Percentiles rank a stretch among this genome's conserved stretches.
Evolutionary conservation across 257 asterid species (phyloP).

Genomic region (Galeopsis tetrahit): DNA sequence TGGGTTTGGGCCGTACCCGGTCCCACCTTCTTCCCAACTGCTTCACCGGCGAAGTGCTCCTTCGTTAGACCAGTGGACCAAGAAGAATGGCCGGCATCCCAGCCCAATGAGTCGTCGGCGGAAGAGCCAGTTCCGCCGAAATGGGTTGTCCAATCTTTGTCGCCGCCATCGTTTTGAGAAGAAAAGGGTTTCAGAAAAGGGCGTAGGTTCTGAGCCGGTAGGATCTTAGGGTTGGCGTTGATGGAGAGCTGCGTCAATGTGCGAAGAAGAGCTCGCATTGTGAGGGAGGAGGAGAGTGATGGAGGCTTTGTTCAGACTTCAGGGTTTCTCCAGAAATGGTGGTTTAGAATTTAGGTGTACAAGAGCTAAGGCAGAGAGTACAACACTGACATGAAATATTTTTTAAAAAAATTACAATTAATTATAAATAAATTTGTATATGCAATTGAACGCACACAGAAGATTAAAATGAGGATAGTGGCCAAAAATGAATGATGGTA

Average conservation of each 20-base stretch:
- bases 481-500: too few species aligned
- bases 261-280: slow-evolving; percentile 65
- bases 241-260: slow-evolving; percentile 45
- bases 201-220: slow-evolving; percentile 23
- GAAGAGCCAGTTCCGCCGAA: slow-evolving; percentile 52
- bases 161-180: slow-evolving; percentile 37
- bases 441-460: too few species aligned
- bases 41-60: slow-evolving; percentile 91
- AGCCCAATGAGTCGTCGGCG: slow-evolving; percentile 52
- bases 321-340: slow-evolving; percentile 28
- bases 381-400: background rate
- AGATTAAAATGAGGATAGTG: too few species aligned
- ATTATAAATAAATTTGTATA: too few species aligned
- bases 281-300: slow-evolving; percentile 1
- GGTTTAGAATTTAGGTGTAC: slow-evolving; percentile 30
- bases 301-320: slow-evolving; percentile 21
- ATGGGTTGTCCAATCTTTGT: slow-evolving; percentile 51
- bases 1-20: slow-evolving; percentile 25
- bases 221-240: slow-evolving; percentile 21
- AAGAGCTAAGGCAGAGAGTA: slow-evolving; percentile 7
- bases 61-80: slow-evolving; percentile 92
- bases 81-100: slow-evolving; percentile 66
- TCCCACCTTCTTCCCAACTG: slow-evolving; percentile 59
- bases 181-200: slow-evolving; percentile 47
- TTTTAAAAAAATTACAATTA: too few species aligned